These are phyloP conservation scores for Syncephalastrum sp. DNA, from an alignment of 371 early-diverging fungal species.

Conservation along the genomic window DNA sequence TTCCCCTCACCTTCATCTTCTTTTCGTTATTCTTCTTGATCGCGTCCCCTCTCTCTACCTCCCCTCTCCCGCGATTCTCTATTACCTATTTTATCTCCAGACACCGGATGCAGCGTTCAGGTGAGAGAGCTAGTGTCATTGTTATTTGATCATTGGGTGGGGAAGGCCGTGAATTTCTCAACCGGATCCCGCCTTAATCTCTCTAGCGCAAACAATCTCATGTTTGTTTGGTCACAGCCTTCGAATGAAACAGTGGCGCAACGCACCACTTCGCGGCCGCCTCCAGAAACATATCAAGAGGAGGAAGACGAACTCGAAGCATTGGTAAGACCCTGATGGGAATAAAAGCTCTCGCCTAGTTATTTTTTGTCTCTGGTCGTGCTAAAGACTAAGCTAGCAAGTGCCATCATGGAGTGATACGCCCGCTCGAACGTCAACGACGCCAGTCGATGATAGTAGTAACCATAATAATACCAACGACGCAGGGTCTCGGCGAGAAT, in stretches of 20 bases:
- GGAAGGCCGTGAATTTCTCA: too few species aligned
- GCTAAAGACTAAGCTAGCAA: slow-evolving; percentile 18
- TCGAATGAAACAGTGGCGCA: slow-evolving; percentile 35
- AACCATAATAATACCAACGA: not conserved
- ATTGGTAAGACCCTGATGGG: slow-evolving; percentile 24
- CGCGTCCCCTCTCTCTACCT: too few species aligned
- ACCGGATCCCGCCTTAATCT: too few species aligned
- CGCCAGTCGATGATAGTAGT: too few species aligned
- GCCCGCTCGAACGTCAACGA: slow-evolving; percentile 18
- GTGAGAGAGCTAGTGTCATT: too few species aligned
- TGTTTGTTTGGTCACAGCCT: slow-evolving; percentile 43
- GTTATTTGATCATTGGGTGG: too few species aligned
- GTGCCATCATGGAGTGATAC: slow-evolving; percentile 48
- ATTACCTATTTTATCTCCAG: too few species aligned
- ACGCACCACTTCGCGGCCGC: slow-evolving; percentile 7
- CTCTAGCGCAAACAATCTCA: slow-evolving; percentile 26
- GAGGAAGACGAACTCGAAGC: slow-evolving; percentile 41
- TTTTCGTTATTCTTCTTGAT: too few species aligned
- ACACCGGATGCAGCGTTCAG: too few species aligned
- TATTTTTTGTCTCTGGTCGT: not conserved
- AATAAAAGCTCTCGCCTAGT: not conserved
- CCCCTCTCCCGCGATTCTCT: too few species aligned
- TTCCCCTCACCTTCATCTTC: too few species aligned
- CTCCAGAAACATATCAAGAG: not conserved
- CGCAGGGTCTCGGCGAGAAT: slow-evolving; percentile 29